phyloP scores from a whole-genome alignment of 2,329 filamentous ascomycete species.

The Penicillium occitanis region DNA sequence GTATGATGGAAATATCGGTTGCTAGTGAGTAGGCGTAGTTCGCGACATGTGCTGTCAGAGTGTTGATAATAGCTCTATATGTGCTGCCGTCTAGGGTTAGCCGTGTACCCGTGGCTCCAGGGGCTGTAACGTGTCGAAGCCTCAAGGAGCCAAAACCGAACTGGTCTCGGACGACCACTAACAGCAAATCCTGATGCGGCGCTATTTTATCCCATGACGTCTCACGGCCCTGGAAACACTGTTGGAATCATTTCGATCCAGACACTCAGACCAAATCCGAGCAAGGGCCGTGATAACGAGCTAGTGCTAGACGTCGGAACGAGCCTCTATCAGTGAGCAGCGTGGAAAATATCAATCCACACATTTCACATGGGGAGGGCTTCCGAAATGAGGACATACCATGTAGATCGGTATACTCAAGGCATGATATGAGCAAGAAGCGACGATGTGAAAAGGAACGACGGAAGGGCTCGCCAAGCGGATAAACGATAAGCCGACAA shows the following conservation, averaged over 20 bases:
- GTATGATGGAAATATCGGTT: neutral
- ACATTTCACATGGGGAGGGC: neutral
- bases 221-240: neutral
- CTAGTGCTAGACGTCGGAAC: neutral
- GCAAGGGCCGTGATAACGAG: neutral
- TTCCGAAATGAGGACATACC: neutral
- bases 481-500: constrained; percentile 7
- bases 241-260: neutral
- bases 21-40: neutral
- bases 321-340: neutral
- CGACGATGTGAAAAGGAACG: neutral
- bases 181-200: neutral
- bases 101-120: neutral
- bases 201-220: neutral
- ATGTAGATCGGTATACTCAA: neutral
- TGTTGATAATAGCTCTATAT: constrained; percentile 7
- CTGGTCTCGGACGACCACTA: neutral
- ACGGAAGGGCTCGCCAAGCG: neutral
- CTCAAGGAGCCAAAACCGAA: constrained; percentile 1
- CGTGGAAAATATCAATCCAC: neutral
- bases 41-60: neutral
- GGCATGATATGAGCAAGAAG: neutral
- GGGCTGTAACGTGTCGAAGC: constrained; percentile 10
- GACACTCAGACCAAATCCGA: neutral
- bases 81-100: constrained; percentile 2